Evolutionary conservation across 345 rosid genomes (phyloP), one percentile per base, ranked within the genome.

Genomic region (Noccaea bulbosa): DNA sequence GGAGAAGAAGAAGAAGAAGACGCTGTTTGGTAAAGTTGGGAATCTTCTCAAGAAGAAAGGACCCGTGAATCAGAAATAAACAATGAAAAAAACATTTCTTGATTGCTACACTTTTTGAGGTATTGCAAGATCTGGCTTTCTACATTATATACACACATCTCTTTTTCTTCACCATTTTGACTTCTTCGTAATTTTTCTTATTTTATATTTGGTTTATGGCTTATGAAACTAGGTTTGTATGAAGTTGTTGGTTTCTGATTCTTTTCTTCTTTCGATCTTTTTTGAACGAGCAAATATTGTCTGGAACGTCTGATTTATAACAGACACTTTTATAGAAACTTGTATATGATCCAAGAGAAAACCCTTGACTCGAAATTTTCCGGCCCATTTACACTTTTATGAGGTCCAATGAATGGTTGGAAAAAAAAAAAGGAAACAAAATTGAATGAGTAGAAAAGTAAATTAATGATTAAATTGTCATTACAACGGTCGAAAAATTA

Each of bases 21-120:
- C 93, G 10, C 77, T 91, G 83, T 86, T 94, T 41, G 86, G 85
- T 38, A 94, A 94, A 79, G 91, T 94, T 32, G 97, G 99, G 49
- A 89, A 82, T 74, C 86, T 94, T 65, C 95, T 94, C 8, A 94
- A 91, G 86, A 94, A 94, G 93, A 94, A 87, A 80, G 80, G 87
- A 60, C 5, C 74, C 7, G 14, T n/a, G 64, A 75, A 53, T 37
- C 74, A 68, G 35, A 75, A 48, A 30, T 69, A 37, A 66, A 38
- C n/a, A 11, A 35, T 6, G 2, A 38, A 55, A 67, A 15, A 57
- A 38, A 10, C 68, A 60, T 60, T 12, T 69, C 22, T 52, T 63
- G 14, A 40, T 50, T 30, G 7, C 59, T 32, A 51, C 9, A 40
- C 34, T 27, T 27, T 22, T 34, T 40, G 67, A 39, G 75, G 68